Evolutionary conservation across 805 yeast genomes (phyloP), one percentile per base, ranked within the genome.

Genomic region (Wickerhamomyces queroliae): DNA sequence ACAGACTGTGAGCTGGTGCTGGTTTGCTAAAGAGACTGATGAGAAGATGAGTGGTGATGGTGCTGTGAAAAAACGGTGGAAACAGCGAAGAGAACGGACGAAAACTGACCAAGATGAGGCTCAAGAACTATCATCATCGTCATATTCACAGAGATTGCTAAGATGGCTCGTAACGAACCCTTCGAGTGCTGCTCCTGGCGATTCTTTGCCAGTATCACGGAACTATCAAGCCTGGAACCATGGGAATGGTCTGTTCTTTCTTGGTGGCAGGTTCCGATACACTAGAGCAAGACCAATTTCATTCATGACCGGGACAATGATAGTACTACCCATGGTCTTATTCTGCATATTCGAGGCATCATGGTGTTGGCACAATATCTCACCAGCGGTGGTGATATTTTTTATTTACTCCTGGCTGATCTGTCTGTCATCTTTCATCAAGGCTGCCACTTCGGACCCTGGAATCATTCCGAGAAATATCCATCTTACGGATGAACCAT

Each of bases 391-490:
- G 5, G 80, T 78, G 5, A 63, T 84, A 1, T 36, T 79, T 3
- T 79, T 80, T 47, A 58, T 72, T 16, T 85, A 85, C 50, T 52
- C 74, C 28, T 80, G 84, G 83, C 35, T 66, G 5, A 50, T 76
- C 30, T 54, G 76, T 2, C n/a, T 76, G 1, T 35, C 56, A 3
- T 70, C 77, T 37, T 76, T 78, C 43, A 40, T 80, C 7, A 69
- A 61, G 40, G 80, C 83, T 0, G 68, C 83, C 0, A 63, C 75
- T 2, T 58, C 72, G 10, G 95, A 86, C 48, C 86, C 95, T 0
- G 95, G 95, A 0, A 58, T 71, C 1, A 51, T 83, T 10, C 90
- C 95, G 1, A 62, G 79, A 43, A 82, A 83, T 57, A 56, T 81
- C 5, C 93, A 86, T 49, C 19, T 78, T 24, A 72, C 73, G 0